Evolutionary conservation across 768 basidiomycete genomes (phyloP).

Genomic region (Suillus clintonianus): DNA sequence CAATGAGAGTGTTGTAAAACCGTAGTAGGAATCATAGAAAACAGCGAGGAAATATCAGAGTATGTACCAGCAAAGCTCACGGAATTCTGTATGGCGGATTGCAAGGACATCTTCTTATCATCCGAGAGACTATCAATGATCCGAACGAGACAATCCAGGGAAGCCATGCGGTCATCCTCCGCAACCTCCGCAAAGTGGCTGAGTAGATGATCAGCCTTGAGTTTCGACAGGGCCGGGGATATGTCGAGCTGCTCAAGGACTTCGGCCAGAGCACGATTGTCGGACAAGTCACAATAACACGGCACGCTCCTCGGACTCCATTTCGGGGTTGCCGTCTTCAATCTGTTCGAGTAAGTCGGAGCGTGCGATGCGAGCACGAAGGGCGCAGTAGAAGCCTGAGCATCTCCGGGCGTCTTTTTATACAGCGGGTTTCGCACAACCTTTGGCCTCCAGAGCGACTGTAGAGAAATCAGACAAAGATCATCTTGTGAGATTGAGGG

Average conservation of each 20-base stretch:
- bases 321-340: conserved; percentile 69
- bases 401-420: conserved; percentile 90
- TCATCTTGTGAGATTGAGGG: conserved; percentile 1
- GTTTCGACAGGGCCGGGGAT: conserved; percentile 57
- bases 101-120: conserved; percentile 68
- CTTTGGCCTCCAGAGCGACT: conserved; percentile 95
- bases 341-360: conserved; percentile 65
- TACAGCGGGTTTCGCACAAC: conserved; percentile 80
- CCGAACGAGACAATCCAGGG: conserved; percentile 71
- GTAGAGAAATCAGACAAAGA: conserved; percentile 13
- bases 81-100: conserved; percentile 60
- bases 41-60: neutral
- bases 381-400: conserved; percentile 96
- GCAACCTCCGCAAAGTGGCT: conserved; percentile 63
- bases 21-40: neutral
- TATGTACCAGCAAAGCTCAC: conserved; percentile 59
- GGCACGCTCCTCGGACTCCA: conserved; percentile 66
- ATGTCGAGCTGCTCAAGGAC: conserved; percentile 74
- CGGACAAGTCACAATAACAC: conserved; percentile 58
- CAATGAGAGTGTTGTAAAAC: neutral
- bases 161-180: conserved; percentile 76
- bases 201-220: conserved; percentile 70
- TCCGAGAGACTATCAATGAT: conserved; percentile 71
- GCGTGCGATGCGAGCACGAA: conserved; percentile 76
- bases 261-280: conserved; percentile 60